Conservation (phyloP, 257 asterid genomes). For the Solanum sejunctum region DNA sequence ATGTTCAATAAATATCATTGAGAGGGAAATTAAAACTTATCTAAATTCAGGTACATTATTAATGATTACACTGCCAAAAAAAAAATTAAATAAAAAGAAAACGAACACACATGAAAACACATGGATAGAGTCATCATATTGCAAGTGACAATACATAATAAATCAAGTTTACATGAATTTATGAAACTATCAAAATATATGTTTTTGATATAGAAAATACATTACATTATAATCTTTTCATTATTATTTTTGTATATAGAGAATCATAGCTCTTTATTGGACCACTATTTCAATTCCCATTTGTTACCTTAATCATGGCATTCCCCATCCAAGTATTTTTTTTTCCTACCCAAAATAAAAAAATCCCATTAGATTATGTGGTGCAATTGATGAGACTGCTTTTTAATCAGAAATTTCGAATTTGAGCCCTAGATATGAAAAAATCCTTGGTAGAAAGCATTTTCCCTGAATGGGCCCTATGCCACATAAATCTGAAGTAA, state of each 20-base stretch:
- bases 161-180: neutral
- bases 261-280: slow-evolving; percentile 33
- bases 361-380: neutral
- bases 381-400: too few relatives aligned
- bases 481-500: too few relatives aligned
- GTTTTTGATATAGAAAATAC: neutral
- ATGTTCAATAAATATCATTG: neutral
- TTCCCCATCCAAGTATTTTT: slow-evolving; percentile 18
- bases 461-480: too few relatives aligned
- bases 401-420: too few relatives aligned
- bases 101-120: slow-evolving; percentile 16
- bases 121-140: neutral
- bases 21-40: neutral
- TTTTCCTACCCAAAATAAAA: neutral
- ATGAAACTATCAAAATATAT: neutral
- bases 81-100: neutral
- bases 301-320: slow-evolving; percentile 64
- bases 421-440: too few relatives aligned
- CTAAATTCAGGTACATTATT: slow-evolving; percentile 17
- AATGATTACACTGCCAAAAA: slow-evolving; percentile 13
- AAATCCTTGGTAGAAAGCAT: too few relatives aligned
- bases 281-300: slow-evolving; percentile 47
- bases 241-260: neutral
- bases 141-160: slow-evolving; percentile 10
- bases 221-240: neutral